Percentiles rank a stretch among this genome's conserved stretches.
phyloP scores from a whole-genome alignment of 2,329 filamentous ascomycete genomes.

The Colletotrichum tamarilloi region DNA sequence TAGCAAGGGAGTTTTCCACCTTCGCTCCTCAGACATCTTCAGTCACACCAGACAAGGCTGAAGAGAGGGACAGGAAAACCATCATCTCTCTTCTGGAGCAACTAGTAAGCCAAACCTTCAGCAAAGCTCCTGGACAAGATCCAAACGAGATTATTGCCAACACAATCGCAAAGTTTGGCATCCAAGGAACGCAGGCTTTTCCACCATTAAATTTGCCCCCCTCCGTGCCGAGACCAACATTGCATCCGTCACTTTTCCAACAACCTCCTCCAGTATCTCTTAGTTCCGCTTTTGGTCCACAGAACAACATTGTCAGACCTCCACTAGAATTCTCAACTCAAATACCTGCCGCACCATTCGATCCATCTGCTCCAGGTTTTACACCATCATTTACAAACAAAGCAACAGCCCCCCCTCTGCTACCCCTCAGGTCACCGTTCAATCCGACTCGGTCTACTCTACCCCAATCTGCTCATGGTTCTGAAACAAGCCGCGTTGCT shows the following conservation, averaged over 20 bases:
- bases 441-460: neutral
- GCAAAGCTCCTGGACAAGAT: neutral
- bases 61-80: conserved; percentile 27
- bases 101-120: neutral
- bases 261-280: neutral
- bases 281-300: neutral
- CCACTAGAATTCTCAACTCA: neutral
- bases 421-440: neutral
- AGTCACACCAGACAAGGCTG: neutral
- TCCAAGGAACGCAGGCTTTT: neutral
- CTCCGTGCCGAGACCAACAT: neutral
- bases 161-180: conserved; percentile 22
- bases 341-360: neutral
- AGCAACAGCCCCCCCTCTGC: neutral
- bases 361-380: neutral
- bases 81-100: conserved; percentile 20
- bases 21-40: conserved; percentile 1
- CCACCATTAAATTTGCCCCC: neutral
- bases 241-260: neutral
- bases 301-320: neutral
- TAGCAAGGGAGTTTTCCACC: conserved; percentile 29
- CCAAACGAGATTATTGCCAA: conserved; percentile 18
- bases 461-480: neutral
- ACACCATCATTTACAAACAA: neutral
- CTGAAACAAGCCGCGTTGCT: neutral